Conservation (phyloP, 192 early-diverging fungal genomes). For the Coemansia sp. region DNA sequence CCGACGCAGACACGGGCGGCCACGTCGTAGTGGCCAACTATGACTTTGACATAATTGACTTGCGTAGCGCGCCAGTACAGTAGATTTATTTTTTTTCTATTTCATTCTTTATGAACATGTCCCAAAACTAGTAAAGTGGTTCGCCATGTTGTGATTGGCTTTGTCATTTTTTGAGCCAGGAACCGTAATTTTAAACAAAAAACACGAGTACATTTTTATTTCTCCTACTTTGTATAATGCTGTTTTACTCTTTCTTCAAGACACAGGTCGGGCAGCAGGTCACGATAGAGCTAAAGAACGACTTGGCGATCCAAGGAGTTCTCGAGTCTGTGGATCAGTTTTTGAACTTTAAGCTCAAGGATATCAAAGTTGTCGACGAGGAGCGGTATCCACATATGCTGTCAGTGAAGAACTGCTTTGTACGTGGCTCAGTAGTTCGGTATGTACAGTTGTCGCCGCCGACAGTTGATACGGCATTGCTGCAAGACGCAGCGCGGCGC, state of each 20-base stretch:
- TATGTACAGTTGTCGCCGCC: slow-evolving; percentile 90
- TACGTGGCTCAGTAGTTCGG: slow-evolving; percentile 97
- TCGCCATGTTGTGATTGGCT: neutral
- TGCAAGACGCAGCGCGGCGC: slow-evolving; percentile 95
- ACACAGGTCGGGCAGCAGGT: slow-evolving; percentile 95
- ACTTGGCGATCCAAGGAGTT: slow-evolving; percentile 88
- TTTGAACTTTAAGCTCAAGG: slow-evolving; percentile 97
- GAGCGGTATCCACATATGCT: slow-evolving; percentile 97
- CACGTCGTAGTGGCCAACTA: slow-evolving; percentile 50
- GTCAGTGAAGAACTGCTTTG: slow-evolving; percentile 98
- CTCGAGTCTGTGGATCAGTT: slow-evolving; percentile 99
- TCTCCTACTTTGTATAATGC: slow-evolving; percentile 54
- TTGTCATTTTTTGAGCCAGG: neutral
- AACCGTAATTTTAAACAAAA: neutral
- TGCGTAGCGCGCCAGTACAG: slow-evolving; percentile 27
- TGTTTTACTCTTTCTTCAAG: slow-evolving; percentile 99
- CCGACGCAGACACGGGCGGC: slow-evolving; percentile 45
- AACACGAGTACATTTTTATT: neutral
- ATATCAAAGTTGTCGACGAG: slow-evolving; percentile 83
- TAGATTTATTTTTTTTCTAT: slow-evolving; percentile 7
- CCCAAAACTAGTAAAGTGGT: neutral
- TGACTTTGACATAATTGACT: slow-evolving; percentile 56
- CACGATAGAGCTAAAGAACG: slow-evolving; percentile 99
- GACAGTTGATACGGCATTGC: slow-evolving; percentile 90
- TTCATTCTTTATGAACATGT: slow-evolving; percentile 2